Evolutionary conservation across 805 yeast genomes (phyloP).

Genomic region (Kazachstania martiniae): DNA sequence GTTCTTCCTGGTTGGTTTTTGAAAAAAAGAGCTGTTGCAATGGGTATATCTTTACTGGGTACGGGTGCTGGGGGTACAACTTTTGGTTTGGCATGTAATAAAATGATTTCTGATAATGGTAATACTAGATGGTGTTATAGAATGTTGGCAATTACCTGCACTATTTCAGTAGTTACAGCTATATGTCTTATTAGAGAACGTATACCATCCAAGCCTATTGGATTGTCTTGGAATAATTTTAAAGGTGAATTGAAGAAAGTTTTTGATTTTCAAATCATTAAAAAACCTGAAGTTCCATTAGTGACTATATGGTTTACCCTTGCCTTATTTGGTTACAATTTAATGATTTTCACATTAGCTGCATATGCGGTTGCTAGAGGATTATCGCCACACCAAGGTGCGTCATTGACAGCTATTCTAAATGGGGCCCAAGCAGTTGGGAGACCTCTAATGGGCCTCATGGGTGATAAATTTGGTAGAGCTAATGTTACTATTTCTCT

Average conservation of each 20-base stretch:
- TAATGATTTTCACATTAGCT: constrained; percentile 36
- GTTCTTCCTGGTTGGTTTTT: constrained; percentile 63
- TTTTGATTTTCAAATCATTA: constrained; percentile 10
- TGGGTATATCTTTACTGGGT: constrained; percentile 40
- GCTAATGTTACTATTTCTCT: constrained; percentile 34
- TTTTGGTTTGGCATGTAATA: constrained; percentile 32
- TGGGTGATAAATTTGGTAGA: constrained; percentile 37
- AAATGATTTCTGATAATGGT: constrained; percentile 32
- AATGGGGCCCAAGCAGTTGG: constrained; percentile 39
- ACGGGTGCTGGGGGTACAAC: constrained; percentile 44
- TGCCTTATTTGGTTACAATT: constrained; percentile 32
- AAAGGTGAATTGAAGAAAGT: constrained; percentile 14
- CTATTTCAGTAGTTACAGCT: constrained; percentile 30
- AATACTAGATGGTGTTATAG: constrained; percentile 39
- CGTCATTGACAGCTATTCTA: constrained; percentile 35
- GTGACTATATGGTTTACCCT: constrained; percentile 30
- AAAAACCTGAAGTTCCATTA: constrained; percentile 22
- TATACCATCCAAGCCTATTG: constrained; percentile 24
- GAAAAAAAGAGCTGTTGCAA: constrained; percentile 46
- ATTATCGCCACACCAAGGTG: constrained; percentile 31
- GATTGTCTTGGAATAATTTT: constrained; percentile 19
- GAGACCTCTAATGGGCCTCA: constrained; percentile 36
- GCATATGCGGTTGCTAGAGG: constrained; percentile 40
- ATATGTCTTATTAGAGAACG: constrained; percentile 37
- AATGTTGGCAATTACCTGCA: constrained; percentile 31